These are phyloP conservation scores for Phytopythium delawarense DNA, from an alignment of 352 stramenopile genomes.

Conservation along the genomic window DNA sequence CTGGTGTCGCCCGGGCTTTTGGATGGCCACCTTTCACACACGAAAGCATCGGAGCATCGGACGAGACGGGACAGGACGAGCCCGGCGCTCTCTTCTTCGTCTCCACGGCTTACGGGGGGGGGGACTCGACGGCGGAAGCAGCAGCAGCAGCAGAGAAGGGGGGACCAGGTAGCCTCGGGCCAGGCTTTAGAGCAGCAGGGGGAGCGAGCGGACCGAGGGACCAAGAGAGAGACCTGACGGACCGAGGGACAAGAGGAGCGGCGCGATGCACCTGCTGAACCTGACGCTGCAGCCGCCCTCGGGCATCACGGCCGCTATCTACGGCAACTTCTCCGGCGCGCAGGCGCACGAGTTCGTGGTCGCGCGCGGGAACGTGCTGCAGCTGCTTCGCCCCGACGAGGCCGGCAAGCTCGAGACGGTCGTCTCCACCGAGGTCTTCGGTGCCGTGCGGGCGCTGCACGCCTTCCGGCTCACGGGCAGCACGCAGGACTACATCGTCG, in stretches of 20 bases:
- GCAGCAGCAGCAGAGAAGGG: not conserved
- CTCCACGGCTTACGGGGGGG: not conserved
- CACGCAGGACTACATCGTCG: slow-evolving; percentile 94
- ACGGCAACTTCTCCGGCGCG: slow-evolving; percentile 90
- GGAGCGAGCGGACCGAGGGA: not conserved
- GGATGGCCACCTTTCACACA: not conserved
- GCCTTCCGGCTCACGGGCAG: slow-evolving; percentile 86
- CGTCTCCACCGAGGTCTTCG: slow-evolving; percentile 87
- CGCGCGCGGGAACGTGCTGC: slow-evolving; percentile 90
- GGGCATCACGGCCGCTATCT: slow-evolving; percentile 78
- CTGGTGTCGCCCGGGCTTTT: not conserved
- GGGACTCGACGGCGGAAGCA: not conserved
- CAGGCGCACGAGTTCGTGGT: slow-evolving; percentile 96
- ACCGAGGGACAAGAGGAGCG: not conserved
- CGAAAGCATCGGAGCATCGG: too few relatives aligned
- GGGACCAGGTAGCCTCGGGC: not conserved
- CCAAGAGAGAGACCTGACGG: not conserved
- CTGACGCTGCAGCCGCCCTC: slow-evolving; percentile 84
- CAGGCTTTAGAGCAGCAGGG: not conserved
- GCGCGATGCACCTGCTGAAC: slow-evolving; percentile 84
- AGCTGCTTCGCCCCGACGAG: slow-evolving; percentile 88
- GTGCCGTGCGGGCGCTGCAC: slow-evolving; percentile 89
- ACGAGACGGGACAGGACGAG: not conserved
- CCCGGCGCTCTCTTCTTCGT: not conserved
- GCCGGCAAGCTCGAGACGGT: slow-evolving; percentile 71